Conservation (phyloP, 2,329 filamentous ascomycete genomes). For the Purpureocillium lavendulum region DNA sequence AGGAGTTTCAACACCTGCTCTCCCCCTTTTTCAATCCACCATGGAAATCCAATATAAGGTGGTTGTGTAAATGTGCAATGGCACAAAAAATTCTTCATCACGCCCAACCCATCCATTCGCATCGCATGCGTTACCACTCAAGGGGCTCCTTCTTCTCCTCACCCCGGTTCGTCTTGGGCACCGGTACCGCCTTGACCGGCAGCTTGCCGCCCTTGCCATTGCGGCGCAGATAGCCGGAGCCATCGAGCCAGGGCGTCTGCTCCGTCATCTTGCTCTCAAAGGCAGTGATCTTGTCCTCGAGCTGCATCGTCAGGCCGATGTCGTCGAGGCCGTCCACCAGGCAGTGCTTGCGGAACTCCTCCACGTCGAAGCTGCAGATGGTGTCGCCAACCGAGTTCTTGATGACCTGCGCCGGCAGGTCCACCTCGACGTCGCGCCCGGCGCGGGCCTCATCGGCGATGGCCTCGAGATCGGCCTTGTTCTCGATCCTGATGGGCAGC, state of each 20-base stretch:
- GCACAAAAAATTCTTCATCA: too few relatives aligned
- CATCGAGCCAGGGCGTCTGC: constrained; percentile 87
- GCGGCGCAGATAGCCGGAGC: constrained; percentile 61
- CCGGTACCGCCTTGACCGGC: constrained; percentile 53
- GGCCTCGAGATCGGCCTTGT: constrained; percentile 55
- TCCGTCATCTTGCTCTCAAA: constrained; percentile 73
- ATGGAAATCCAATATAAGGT: too few relatives aligned
- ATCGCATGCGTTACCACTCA: too few relatives aligned
- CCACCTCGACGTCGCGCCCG: constrained; percentile 79
- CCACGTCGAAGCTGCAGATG: constrained; percentile 76
- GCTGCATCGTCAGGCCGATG: constrained; percentile 88
- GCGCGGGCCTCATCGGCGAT: constrained; percentile 72
- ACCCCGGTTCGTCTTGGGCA: constrained; percentile 84
- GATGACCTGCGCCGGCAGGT: constrained; percentile 77
- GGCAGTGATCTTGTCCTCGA: constrained; percentile 76
- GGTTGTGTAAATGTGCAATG: too few relatives aligned
- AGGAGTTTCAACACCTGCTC: not conserved
- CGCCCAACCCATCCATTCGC: too few relatives aligned
- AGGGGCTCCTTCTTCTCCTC: constrained; percentile 77
- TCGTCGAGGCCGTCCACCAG: constrained; percentile 90
- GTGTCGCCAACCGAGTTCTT: constrained; percentile 65
- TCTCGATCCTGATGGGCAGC: constrained; percentile 73
- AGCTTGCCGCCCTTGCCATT: constrained; percentile 48
- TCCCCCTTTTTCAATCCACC: not conserved
- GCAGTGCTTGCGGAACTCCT: constrained; percentile 92